Base-by-base conservation (phyloP, 495 filamentous ascomycete genomes). In the Tuber microsphaerosporum region DNA sequence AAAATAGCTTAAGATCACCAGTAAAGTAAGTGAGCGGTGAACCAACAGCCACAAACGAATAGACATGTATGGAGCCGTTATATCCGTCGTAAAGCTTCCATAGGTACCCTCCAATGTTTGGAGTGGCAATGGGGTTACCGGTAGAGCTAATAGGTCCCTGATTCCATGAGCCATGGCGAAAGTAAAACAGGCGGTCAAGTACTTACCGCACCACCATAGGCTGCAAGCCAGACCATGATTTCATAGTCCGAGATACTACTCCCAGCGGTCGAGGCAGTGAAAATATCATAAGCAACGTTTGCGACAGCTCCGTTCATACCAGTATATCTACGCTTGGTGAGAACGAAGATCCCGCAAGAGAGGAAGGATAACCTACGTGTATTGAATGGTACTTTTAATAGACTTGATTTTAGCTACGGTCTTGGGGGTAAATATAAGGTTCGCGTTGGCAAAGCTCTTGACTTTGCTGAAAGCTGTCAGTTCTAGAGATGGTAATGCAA, bases 221-320 rank as follows among this genome's bases (percentile, higher is more conserved):
- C 26, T 65, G 56, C 56, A 34, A 79, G 73, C 90, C 90, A 92
- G 79, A 92, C 85, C 90, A 92, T 92, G 82, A 92, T 86, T 83
- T 92, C 90, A 82, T 90, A 91, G 79, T 89, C 85, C 43, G 85
- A 82, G 48, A 80, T 80, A 37, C 85, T 86, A 37, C 70, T 73
- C 72, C 80, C 80, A 16, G 87, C 79, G 31, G 85, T 85, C 37
- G 86, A 84, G 26, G 85, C 85, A 61, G 87, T 86, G 84, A 90
- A 92, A 75, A 91, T 83, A 80, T 92, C 90, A 81, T 91, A 92
- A 37, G 89, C 84, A 34, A 92, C 90, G 79, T 92, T 85, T 37
- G 88, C 88, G n/a, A 89, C 86, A 61, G 90, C 83, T 72, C 80
- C 77, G 10, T 14, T 19, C 69, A 81, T 86, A 48, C 87, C 88